These are phyloP conservation scores for Rutidosis leptorrhynchoides DNA, from an alignment of 129 eudicot species.

Conservation along the genomic window DNA sequence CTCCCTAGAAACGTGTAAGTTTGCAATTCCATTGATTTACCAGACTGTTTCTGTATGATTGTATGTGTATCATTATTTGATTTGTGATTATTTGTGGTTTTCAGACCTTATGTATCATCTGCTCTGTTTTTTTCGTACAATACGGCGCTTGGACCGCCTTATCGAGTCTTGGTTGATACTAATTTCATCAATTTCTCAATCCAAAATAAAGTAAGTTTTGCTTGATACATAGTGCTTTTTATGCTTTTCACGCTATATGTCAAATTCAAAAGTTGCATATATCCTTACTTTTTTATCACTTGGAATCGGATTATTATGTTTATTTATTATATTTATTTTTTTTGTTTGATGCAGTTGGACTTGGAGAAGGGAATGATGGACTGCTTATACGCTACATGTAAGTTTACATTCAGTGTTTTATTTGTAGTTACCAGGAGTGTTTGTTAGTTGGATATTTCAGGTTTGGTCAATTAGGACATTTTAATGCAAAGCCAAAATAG, in stretches of 20 bases:
- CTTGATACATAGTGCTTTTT: neutral
- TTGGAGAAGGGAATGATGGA: slow-evolving; percentile 99
- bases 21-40: neutral
- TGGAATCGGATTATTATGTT: neutral
- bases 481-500: neutral
- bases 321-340: neutral
- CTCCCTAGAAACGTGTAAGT: slow-evolving; percentile 97
- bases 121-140: slow-evolving; percentile 86
- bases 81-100: slow-evolving; percentile 22
- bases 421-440: neutral
- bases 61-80: neutral
- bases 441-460: neutral
- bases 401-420: slow-evolving; percentile 26
- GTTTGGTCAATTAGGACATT: neutral
- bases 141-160: slow-evolving; percentile 92
- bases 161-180: slow-evolving; percentile 91
- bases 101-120: slow-evolving; percentile 88
- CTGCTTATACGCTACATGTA: slow-evolving; percentile 97
- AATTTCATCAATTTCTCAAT: slow-evolving; percentile 97
- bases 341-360: slow-evolving; percentile 64
- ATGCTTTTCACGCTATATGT: neutral
- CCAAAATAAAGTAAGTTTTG: slow-evolving; percentile 78
- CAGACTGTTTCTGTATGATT: neutral
- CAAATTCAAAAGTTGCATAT: neutral
- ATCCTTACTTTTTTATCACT: neutral